A percentile compares a stretch with the other conserved stretches of the same genome.
These are phyloP conservation scores for Globisporangium barbulae DNA, from an alignment of 352 stramenopile species.

Conservation along the genomic window DNA sequence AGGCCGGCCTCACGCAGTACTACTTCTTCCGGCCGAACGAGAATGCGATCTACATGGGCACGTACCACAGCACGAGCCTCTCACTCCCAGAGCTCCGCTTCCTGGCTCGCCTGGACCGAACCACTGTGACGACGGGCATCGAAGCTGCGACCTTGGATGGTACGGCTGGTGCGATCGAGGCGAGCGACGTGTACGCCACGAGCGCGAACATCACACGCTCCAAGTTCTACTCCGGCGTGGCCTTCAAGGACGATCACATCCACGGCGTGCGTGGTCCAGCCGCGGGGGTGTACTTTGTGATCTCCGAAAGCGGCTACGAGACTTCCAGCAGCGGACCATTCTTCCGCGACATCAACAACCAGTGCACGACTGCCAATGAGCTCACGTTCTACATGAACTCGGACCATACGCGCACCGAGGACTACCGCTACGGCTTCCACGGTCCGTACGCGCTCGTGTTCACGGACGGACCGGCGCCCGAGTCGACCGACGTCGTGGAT, in stretches of 20 bases:
- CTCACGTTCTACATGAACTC: conserved; percentile 63
- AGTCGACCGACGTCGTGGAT: conserved; percentile 22
- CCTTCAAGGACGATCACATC: conserved; percentile 36
- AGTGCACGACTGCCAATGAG: conserved; percentile 43
- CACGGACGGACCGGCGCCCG: conserved; percentile 28
- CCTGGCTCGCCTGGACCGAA: conserved; percentile 36
- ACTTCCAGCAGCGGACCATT: conserved; percentile 41
- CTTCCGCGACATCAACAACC: conserved; percentile 61
- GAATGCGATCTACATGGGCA: conserved; percentile 57
- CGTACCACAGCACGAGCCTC: conserved; percentile 33
- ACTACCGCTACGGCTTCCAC: conserved; percentile 55
- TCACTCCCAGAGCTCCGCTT: conserved; percentile 43
- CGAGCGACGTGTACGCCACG: conserved; percentile 33
- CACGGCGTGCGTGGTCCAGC: conserved; percentile 35
- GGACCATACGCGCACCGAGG: conserved; percentile 50
- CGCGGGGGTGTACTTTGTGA: conserved; percentile 47
- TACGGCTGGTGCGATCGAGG: conserved; percentile 33
- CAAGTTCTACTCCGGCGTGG: conserved; percentile 46
- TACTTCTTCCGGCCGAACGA: conserved; percentile 52
- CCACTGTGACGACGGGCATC: conserved; percentile 35
- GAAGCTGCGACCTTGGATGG: conserved; percentile 31
- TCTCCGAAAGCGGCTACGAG: conserved; percentile 44
- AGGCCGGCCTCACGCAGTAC: conserved; percentile 39
- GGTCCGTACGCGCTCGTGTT: conserved; percentile 44
- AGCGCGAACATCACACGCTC: conserved; percentile 29